These are phyloP conservation scores for Guadua angustifolia DNA, from an alignment of 176 grass and related monocot species.

Conservation along the genomic window DNA sequence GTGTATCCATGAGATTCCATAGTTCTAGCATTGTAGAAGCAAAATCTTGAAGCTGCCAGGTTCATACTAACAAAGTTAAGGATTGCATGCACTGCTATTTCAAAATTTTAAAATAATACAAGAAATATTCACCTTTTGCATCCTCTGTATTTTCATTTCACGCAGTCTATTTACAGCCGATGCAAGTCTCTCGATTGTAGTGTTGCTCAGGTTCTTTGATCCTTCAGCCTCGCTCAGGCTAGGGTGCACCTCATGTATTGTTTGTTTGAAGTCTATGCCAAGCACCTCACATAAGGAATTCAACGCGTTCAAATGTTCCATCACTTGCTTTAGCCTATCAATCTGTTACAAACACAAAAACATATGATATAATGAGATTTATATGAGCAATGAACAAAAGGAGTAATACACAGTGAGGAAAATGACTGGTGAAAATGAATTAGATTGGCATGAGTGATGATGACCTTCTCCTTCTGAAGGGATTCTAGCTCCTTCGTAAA, in stretches of 20 bases:
- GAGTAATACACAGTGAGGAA: background rate
- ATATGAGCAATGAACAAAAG: background rate
- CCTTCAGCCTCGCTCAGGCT: slow-evolving; percentile 71
- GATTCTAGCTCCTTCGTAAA: slow-evolving; percentile 69
- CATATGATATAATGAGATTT: slow-evolving; percentile 29
- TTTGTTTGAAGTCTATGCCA: slow-evolving; percentile 76
- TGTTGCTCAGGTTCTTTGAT: slow-evolving; percentile 79
- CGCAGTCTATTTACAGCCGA: slow-evolving; percentile 56
- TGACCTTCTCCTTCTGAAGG: slow-evolving; percentile 92
- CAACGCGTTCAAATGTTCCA: slow-evolving; percentile 65
- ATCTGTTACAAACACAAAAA: slow-evolving; percentile 56
- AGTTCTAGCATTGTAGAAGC: slow-evolving; percentile 82
- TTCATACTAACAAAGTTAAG: slow-evolving; percentile 28
- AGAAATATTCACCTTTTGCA: slow-evolving; percentile 69
- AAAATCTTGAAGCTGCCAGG: slow-evolving; percentile 77
- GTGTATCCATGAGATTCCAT: slow-evolving; percentile 94
- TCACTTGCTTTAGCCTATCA: slow-evolving; percentile 75
- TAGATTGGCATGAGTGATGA: slow-evolving; percentile 31
- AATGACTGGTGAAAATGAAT: slow-evolving; percentile 22
- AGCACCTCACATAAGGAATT: slow-evolving; percentile 78
- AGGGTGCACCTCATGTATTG: slow-evolving; percentile 71
- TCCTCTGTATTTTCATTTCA: slow-evolving; percentile 79
- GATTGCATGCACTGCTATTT: background rate
- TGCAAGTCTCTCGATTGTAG: slow-evolving; percentile 63
- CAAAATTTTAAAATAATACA: slow-evolving; percentile 2